These are phyloP conservation scores for Hypomyces rosellus DNA, from an alignment of 2,329 filamentous ascomycete species.

Conservation along the genomic window DNA sequence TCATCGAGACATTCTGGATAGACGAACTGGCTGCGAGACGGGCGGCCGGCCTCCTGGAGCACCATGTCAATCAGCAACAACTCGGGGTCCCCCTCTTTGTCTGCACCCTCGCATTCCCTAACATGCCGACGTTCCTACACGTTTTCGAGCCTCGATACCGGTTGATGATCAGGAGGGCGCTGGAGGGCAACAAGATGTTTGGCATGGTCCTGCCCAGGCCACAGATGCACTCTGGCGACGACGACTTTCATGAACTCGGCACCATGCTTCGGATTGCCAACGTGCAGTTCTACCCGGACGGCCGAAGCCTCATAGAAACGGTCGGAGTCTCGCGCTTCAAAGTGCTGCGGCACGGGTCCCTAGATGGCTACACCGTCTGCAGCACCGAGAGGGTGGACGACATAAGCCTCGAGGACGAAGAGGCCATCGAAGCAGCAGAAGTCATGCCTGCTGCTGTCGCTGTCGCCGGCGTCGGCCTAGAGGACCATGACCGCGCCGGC, in stretches of 20 bases:
- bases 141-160: slow-evolving; percentile 92
- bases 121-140: slow-evolving; percentile 78
- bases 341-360: slow-evolving; percentile 54
- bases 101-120: slow-evolving; percentile 74
- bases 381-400: slow-evolving; percentile 73
- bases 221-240: slow-evolving; percentile 27
- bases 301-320: slow-evolving; percentile 74
- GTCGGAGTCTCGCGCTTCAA: slow-evolving; percentile 71
- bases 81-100: slow-evolving; percentile 69
- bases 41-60: slow-evolving; percentile 48
- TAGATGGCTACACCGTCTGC: slow-evolving; percentile 76
- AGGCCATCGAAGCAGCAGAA: slow-evolving; percentile 66
- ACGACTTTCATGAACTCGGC: slow-evolving; percentile 63
- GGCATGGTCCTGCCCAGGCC: slow-evolving; percentile 76
- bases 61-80: slow-evolving; percentile 45
- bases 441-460: slow-evolving; percentile 15
- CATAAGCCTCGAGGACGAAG: slow-evolving; percentile 74
- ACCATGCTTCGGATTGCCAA: slow-evolving; percentile 72
- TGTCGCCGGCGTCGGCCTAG: not conserved
- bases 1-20: slow-evolving; percentile 65
- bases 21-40: slow-evolving; percentile 55
- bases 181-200: slow-evolving; percentile 70
- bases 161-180: slow-evolving; percentile 75
- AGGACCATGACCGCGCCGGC: too few relatives aligned
- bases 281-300: slow-evolving; percentile 68